Percentiles rank a stretch among this genome's conserved stretches.
Conservation (phyloP, 768 basidiomycete genomes). For the Pleurotus eryngii region DNA sequence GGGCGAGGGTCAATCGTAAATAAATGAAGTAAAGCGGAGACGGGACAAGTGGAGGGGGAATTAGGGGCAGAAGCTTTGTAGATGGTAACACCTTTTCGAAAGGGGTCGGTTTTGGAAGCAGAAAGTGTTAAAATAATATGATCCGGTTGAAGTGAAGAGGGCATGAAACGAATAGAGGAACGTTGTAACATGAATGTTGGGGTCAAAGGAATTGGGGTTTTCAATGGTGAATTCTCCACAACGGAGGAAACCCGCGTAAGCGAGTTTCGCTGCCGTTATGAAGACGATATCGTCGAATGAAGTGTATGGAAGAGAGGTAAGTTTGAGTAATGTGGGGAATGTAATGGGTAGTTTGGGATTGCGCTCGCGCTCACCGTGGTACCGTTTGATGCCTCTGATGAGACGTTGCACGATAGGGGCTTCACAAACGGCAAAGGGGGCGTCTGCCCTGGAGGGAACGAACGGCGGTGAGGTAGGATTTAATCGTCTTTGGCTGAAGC, state of each 20-base stretch:
- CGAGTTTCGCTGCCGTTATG: constrained; percentile 15
- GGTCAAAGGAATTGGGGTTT: too few relatives aligned
- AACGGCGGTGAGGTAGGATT: too few relatives aligned
- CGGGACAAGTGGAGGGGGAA: not conserved
- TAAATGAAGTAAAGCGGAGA: not conserved
- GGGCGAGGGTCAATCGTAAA: not conserved
- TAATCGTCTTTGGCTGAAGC: constrained; percentile 13
- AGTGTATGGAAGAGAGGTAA: constrained; percentile 8
- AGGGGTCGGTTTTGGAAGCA: constrained; percentile 35
- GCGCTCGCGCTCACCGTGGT: constrained; percentile 21
- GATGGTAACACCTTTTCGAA: constrained; percentile 14
- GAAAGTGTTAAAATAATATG: constrained; percentile 16
- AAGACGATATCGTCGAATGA: constrained; percentile 7
- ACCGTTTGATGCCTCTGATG: constrained; percentile 29
- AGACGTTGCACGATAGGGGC: constrained; percentile 25
- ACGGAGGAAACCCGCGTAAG: constrained; percentile 11
- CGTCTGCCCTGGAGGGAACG: constrained; percentile 25
- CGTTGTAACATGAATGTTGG: too few relatives aligned
- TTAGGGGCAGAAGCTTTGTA: constrained; percentile 16
- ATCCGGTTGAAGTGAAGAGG: too few relatives aligned
- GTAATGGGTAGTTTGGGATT: constrained; percentile 22
- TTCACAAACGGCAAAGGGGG: constrained; percentile 15
- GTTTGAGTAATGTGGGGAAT: not conserved
- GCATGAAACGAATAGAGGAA: too few relatives aligned
- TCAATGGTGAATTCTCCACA: too few relatives aligned